These are phyloP conservation scores for Chlorella sp. DNA, from an alignment of 139 green algal genomes.

Conservation along the genomic window DNA sequence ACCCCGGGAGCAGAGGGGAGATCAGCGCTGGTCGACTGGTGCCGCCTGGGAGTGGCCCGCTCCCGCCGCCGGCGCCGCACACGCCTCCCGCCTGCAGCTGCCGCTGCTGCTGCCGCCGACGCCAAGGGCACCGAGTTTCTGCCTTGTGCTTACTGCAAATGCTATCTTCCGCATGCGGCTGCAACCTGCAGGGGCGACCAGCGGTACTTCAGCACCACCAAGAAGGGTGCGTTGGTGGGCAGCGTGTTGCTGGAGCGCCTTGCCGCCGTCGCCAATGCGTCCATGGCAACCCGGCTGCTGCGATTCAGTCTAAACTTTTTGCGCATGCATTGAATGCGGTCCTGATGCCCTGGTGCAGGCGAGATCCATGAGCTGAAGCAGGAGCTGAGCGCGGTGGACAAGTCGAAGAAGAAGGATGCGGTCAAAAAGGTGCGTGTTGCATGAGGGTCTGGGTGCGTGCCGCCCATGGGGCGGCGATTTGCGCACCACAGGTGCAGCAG, in stretches of 20 bases:
- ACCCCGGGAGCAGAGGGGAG: no score
- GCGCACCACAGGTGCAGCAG: no score
- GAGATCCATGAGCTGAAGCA: slow-evolving; percentile 97
- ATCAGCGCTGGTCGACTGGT: no score
- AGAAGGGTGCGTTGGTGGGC: slow-evolving; percentile 75
- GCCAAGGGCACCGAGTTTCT: no score
- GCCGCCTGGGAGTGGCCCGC: not conserved
- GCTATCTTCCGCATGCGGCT: no score
- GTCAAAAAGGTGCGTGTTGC: slow-evolving; percentile 96
- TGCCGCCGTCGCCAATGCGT: not conserved
- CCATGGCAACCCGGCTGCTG: no score
- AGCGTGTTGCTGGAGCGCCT: not conserved
- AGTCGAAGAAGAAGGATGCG: slow-evolving; percentile 92
- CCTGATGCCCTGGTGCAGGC: slow-evolving; percentile 54
- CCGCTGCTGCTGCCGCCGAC: not conserved
- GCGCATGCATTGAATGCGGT: not conserved
- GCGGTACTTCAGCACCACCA: slow-evolving; percentile 95
- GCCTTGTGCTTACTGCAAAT: not conserved
- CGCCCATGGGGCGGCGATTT: no score
- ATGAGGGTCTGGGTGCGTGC: no score
- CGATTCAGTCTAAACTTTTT: not conserved
- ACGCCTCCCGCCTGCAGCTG: not conserved
- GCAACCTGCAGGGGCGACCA: slow-evolving; percentile 70
- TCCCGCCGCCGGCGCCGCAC: no score
- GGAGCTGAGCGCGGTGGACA: slow-evolving; percentile 90